These are phyloP conservation scores for Lentinula aciculospora DNA, from an alignment of 768 basidiomycete genomes.

Conservation along the genomic window DNA sequence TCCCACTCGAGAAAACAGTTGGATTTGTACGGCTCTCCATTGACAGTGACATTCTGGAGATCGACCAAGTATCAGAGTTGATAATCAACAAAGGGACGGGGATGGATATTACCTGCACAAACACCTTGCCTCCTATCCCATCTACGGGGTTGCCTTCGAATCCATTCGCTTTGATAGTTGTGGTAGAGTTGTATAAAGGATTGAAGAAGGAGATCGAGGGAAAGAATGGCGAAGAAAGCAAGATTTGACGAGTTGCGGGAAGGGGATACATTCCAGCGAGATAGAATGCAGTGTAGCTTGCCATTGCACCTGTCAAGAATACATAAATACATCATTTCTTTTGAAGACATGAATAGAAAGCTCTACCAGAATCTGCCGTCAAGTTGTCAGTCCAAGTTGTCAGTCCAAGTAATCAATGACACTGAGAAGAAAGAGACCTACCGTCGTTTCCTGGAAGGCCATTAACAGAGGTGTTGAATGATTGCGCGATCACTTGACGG, in stretches of 20 bases:
- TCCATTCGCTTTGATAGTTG: slow-evolving; percentile 44
- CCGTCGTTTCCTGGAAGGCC: slow-evolving; percentile 67
- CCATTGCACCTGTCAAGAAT: slow-evolving; percentile 50
- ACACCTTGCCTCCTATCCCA: slow-evolving; percentile 50
- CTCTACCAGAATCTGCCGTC: slow-evolving; percentile 1
- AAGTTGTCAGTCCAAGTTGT: no score
- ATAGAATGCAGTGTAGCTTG: slow-evolving; percentile 53
- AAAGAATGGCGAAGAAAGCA: slow-evolving; percentile 61
- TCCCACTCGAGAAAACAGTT: slow-evolving; percentile 66
- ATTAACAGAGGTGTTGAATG: slow-evolving; percentile 48
- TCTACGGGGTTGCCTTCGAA: slow-evolving; percentile 46
- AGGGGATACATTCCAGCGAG: slow-evolving; percentile 58
- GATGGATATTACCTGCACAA: slow-evolving; percentile 37
- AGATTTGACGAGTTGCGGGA: slow-evolving; percentile 53
- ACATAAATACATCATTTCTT: not conserved
- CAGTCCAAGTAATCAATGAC: not conserved
- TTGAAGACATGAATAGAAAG: not conserved
- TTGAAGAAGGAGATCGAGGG: slow-evolving; percentile 56
- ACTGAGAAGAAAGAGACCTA: slow-evolving; percentile 15
- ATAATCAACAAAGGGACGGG: not conserved
- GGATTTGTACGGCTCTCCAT: slow-evolving; percentile 53
- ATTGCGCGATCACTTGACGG: slow-evolving; percentile 46
- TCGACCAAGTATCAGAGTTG: not conserved
- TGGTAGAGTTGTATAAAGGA: slow-evolving; percentile 50
- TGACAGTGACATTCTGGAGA: slow-evolving; percentile 48